Evolutionary conservation across 2,329 filamentous ascomycete genomes (phyloP), one percentile per base, ranked within the genome.

Genomic region (Cordyceps sp.): DNA sequence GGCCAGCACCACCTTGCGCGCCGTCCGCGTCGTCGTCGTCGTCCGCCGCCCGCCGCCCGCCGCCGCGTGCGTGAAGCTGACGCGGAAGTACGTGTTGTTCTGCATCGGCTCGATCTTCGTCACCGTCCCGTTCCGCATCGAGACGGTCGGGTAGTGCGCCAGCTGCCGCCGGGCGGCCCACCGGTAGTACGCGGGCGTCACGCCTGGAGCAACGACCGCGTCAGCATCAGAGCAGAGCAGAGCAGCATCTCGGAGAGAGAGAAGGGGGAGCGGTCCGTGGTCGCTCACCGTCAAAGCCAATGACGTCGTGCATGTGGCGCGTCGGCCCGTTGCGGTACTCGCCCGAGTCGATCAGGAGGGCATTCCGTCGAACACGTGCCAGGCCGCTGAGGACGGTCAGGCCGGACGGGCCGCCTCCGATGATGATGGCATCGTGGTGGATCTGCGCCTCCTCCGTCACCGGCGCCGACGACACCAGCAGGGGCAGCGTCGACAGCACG

Each of bases 261-360:
- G n/a, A n/a, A n/a, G n/a, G 21, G 21, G 12, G 12, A 23, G 21
- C 21, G 12, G 12, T 23, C 21, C 21, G 12, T 7, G 21, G 7
- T 23, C 21, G 16, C 45, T 38, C 43, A 71, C 70, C 70, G 32
- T 75, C 70, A 35, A 61, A 67, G 4, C 69, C 69, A 18, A 73
- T 54, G 1, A 75, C 64, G 44, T 75, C 71, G 47, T 76, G 71
- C 58, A 73, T 66, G 39, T 71, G 61, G 12, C 69, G 51, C 0
- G 71, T 74, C 0, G 58, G 51, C 2, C 33, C 57, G 42, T 75
- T 76, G 32, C 71, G 64, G 40, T 76, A 76, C 20, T 60, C 53
- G 10, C 61, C 64, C 15, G 66, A 71, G 45, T 76, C 71, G 33
- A 75, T 63, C 26, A 76, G 45, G 7, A 73, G 50, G 1, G 63